phyloP scores from a whole-genome alignment of 495 filamentous ascomycete species.

The Bombardia bombarda region DNA sequence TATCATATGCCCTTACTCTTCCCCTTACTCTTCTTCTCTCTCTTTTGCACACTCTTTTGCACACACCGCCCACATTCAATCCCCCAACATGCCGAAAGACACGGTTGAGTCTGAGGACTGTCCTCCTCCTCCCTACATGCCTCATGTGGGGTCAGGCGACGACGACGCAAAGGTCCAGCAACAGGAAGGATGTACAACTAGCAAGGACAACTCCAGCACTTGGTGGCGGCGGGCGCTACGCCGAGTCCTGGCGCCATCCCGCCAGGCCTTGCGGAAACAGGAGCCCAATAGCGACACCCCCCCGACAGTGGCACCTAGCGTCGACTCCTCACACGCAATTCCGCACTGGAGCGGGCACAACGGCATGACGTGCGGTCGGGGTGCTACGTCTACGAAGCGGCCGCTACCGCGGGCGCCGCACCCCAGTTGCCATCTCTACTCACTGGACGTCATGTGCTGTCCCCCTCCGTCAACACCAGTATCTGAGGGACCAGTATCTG shows the following conservation, averaged over 20 bases:
- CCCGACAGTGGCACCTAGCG: neutral
- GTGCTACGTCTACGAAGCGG: neutral
- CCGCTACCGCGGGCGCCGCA: conserved; percentile 2
- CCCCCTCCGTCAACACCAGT: neutral
- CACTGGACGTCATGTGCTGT: neutral
- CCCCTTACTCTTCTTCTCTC: neutral
- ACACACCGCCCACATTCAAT: neutral
- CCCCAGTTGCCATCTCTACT: neutral
- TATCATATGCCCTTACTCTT: neutral
- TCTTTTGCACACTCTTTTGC: neutral
- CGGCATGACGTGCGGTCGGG: conserved; percentile 5
- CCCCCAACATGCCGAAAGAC: neutral
- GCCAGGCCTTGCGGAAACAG: neutral
- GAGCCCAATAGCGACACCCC: neutral
- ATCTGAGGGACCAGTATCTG: neutral
- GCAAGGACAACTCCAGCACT: conserved; percentile 1
- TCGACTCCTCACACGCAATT: neutral
- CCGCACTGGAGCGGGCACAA: conserved; percentile 2
- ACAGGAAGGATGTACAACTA: conserved; percentile 1
- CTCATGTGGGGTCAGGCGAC: neutral
- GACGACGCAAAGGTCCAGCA: neutral
- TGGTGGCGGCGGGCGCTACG: conserved; percentile 5
- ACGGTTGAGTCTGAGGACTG: neutral
- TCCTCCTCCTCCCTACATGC: conserved; percentile 6
- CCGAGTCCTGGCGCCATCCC: conserved; percentile 1